Evolutionary conservation across 345 rosid genomes (phyloP).

Genomic region (Citrus maxima): DNA sequence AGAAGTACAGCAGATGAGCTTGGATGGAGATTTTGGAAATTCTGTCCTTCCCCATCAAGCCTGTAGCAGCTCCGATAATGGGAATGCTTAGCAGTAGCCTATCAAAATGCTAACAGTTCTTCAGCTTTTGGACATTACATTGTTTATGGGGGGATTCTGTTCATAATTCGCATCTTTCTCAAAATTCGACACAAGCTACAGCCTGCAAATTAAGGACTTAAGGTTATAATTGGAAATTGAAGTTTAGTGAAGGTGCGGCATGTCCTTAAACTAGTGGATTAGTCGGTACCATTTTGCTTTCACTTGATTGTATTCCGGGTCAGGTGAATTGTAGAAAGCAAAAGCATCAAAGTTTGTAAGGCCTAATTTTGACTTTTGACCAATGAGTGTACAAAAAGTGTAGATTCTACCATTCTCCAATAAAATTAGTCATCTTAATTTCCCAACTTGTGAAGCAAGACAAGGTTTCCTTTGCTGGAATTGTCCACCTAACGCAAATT

Average conservation of each 20-base stretch:
- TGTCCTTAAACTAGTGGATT: constrained; percentile 1
- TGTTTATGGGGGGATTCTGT: constrained; percentile 21
- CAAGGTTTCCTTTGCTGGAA: too few relatives aligned
- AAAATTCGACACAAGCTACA: background rate
- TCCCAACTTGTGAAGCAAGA: background rate
- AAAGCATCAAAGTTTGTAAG: constrained; percentile 10
- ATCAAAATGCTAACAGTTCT: constrained; percentile 19
- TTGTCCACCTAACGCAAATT: background rate
- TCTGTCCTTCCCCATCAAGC: constrained; percentile 53
- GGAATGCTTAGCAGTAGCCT: constrained; percentile 32
- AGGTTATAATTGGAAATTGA: background rate
- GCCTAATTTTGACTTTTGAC: background rate
- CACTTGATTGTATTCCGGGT: background rate
- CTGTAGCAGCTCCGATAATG: constrained; percentile 69
- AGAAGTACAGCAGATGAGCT: constrained; percentile 80
- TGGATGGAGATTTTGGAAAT: constrained; percentile 64
- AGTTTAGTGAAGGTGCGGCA: background rate
- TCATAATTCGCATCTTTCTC: constrained; percentile 21
- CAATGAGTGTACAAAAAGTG: constrained; percentile 19
- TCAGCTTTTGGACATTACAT: constrained; percentile 1
- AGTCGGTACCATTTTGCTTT: background rate
- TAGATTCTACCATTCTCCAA: constrained; percentile 14
- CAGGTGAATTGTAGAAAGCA: constrained; percentile 13
- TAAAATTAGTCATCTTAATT: background rate
- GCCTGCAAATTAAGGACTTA: background rate